Evolutionary conservation across 106 monocot species (phyloP).

Genomic region (Gastrodia elata): DNA sequence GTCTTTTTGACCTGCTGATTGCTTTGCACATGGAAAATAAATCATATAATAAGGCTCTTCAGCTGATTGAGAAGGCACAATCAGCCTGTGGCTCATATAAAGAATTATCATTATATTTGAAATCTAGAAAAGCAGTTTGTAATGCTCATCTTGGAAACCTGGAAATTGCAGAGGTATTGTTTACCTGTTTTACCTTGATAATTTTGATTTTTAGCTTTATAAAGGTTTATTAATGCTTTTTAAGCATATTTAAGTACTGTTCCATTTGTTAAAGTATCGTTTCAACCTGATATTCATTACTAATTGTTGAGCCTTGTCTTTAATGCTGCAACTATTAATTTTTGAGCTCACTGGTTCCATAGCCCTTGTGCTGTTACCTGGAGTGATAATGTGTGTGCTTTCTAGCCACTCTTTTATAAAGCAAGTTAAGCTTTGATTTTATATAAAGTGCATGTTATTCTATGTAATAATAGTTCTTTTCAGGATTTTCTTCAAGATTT

Average conservation of each 20-base stretch:
- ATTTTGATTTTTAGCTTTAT: background rate
- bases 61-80: constrained; percentile 30
- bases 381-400: background rate
- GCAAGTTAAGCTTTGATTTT: background rate
- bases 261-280: background rate
- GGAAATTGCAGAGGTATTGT: constrained; percentile 60
- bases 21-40: constrained; percentile 49
- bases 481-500: constrained; percentile 48
- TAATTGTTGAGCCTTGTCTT: background rate
- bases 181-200: constrained; percentile 1
- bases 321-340: background rate
- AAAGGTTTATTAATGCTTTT: background rate
- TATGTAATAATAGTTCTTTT: constrained; percentile 5
- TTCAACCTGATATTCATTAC: background rate
- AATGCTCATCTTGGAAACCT: constrained; percentile 69
- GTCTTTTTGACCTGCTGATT: constrained; percentile 42
- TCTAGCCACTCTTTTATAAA: background rate
- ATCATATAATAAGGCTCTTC: constrained; percentile 50
- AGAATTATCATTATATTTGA: constrained; percentile 30
- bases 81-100: constrained; percentile 16
- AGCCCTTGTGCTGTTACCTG: background rate
- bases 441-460: background rate
- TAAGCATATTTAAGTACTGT: background rate
- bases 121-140: constrained; percentile 61
- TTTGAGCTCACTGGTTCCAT: background rate